phyloP scores from a whole-genome alignment of 441 rosid species.

The Aquilaria agallochum region DNA sequence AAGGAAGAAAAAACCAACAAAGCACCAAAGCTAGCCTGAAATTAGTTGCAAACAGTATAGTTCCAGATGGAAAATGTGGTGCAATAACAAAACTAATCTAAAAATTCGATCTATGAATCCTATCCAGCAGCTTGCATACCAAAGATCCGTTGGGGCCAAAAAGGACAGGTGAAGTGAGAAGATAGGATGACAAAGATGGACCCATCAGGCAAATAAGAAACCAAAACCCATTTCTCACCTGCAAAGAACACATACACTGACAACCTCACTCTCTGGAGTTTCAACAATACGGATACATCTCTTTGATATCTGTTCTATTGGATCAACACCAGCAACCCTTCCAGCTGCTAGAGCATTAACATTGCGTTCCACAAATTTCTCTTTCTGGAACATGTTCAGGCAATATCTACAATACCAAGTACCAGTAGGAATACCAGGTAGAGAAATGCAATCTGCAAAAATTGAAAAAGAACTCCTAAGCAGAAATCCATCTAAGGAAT shows the following conservation, averaged over 20 bases:
- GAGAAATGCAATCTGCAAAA: constrained; percentile 52
- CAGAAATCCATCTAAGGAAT: background rate
- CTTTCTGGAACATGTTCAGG: constrained; percentile 48
- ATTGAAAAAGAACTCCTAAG: background rate
- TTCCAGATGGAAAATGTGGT: no score
- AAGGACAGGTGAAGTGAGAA: background rate
- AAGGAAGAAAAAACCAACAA: background rate
- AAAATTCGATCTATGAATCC: no score
- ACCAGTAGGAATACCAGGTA: constrained; percentile 50
- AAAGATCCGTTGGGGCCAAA: no score
- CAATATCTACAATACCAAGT: constrained; percentile 86
- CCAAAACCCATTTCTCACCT: constrained; percentile 37
- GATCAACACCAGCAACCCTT: constrained; percentile 84
- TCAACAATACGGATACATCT: constrained; percentile 85
- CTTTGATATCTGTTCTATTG: constrained; percentile 73
- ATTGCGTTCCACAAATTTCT: constrained; percentile 65
- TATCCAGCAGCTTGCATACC: no score
- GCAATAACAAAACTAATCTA: no score
- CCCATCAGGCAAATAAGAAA: background rate
- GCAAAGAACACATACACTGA: constrained; percentile 83
- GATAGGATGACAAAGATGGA: background rate
- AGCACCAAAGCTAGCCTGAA: no score
- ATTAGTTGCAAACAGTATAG: no score
- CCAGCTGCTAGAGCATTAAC: constrained; percentile 90
- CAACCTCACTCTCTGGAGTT: constrained; percentile 52